phyloP scores from a whole-genome alignment of 352 stramenopile genomes.

The Globisporangium spiculum region DNA sequence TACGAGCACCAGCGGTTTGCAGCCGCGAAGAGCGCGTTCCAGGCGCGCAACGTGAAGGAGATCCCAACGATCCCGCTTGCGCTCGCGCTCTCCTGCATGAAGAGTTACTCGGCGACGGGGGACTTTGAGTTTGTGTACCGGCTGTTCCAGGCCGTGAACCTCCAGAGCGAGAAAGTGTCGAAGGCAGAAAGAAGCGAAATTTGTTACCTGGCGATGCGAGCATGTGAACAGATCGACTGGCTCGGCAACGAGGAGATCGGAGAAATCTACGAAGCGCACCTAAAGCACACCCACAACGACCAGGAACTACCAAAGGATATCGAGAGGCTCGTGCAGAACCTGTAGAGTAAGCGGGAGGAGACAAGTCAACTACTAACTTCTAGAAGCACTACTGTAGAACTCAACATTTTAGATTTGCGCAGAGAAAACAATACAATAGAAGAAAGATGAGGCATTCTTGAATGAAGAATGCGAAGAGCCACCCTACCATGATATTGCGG shows the following conservation, averaged over 20 bases:
- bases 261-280: not conserved
- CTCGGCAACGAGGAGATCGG: conserved; percentile 7
- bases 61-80: conserved; percentile 11
- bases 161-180: not conserved
- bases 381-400: too few relatives aligned
- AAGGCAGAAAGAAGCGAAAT: not conserved
- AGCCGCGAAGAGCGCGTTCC: conserved; percentile 13
- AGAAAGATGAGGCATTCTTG: not conserved
- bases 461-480: not conserved
- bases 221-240: conserved; percentile 10
- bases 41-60: not conserved
- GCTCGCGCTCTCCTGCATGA: conserved; percentile 9
- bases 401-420: not conserved
- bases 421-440: not conserved
- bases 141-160: conserved; percentile 1
- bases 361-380: not conserved
- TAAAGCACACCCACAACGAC: not conserved
- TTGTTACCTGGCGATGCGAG: conserved; percentile 4
- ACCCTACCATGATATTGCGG: not conserved
- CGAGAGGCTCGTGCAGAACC: conserved; percentile 1
- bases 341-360: not conserved
- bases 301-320: conserved; percentile 5
- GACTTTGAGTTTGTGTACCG: conserved; percentile 16
- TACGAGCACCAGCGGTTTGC: conserved; percentile 8
- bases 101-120: not conserved